Evolutionary conservation across 1,284 basidiomycete species (phyloP), one percentile per base, ranked within the genome.

Genomic region (Fomitopsis schrenkii): DNA sequence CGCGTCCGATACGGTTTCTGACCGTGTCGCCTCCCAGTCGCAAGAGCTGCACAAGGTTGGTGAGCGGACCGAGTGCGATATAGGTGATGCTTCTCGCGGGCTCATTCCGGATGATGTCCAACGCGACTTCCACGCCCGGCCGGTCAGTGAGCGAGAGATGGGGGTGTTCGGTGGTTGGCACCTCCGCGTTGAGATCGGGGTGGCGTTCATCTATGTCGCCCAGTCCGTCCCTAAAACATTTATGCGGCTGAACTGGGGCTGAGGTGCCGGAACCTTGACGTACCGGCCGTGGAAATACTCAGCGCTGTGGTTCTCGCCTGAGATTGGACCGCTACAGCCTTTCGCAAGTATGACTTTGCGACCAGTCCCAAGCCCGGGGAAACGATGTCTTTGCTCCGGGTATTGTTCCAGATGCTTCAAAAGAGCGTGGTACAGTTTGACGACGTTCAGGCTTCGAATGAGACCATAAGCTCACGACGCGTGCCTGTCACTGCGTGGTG

Each of bases 51-150:
- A 94, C 93, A 30, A 98, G 79, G 70, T 93, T 96, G 19, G 95
- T 98, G 62, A 95, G 77, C 5, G 96, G 96, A 0, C 96, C 97
- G 1, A 98, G 80, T 5, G 86, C 90, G 60, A 98, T 82, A 66
- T 97, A 94, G 1, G 91, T 91, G 30, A 98, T 82, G 9, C 82
- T 89, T 57, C 83, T 77, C 19, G 83, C 74, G 1, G 88, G 84
- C 61, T 84, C 78, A 2, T 78, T 74, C 35, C 78, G 74, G 7
- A 98, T 79, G 22, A 94, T 75, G 17, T 90, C 84, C 0, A 94
- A 76, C 8, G 87, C 85, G 15, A 91, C 84, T 50, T 94, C 84
- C 38, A 83, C 77, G 0, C 85, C 87, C 28, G 83, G 75, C 60
- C 75, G 78, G 33, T 77, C 70, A 2, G 83, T 80, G 9, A 84